These are phyloP conservation scores for Exsudoporus frostii DNA, from an alignment of 768 basidiomycete species.

Conservation along the genomic window DNA sequence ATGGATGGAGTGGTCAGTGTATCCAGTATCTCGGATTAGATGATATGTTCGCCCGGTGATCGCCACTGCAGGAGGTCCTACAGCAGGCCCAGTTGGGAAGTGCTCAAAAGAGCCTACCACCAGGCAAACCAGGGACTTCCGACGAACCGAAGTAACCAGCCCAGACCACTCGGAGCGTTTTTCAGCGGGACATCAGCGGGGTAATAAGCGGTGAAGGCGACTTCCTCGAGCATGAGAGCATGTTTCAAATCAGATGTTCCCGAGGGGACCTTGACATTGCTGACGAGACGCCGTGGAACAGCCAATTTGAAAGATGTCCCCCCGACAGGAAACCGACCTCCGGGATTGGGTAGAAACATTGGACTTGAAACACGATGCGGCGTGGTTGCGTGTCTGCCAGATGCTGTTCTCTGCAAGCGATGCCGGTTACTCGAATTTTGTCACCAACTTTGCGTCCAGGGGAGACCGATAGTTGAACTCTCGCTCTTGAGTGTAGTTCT, in stretches of 20 bases:
- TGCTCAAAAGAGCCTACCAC: no score
- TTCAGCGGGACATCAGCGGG: slow-evolving; percentile 43
- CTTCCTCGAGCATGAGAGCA: slow-evolving; percentile 56
- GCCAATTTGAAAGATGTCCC: slow-evolving; percentile 54
- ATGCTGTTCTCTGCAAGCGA: background rate
- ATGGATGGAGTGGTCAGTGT: no score
- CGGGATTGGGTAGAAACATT: slow-evolving; percentile 42
- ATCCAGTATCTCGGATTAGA: no score
- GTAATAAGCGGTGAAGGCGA: slow-evolving; percentile 64
- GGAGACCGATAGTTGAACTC: background rate
- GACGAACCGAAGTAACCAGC: slow-evolving; percentile 58
- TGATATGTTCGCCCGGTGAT: no score
- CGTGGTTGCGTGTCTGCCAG: no score
- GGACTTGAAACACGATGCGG: background rate
- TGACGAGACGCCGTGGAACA: slow-evolving; percentile 39
- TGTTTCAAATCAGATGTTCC: slow-evolving; percentile 28
- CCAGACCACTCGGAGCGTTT: slow-evolving; percentile 39
- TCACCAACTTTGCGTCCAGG: background rate
- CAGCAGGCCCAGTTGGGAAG: no score
- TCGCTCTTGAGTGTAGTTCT: background rate
- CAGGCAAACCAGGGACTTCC: background rate
- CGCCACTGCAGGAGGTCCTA: no score
- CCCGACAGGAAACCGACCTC: slow-evolving; percentile 56
- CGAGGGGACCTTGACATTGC: slow-evolving; percentile 38
- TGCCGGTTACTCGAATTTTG: background rate